Conservation (phyloP, 805 yeast species). For the Starmera amethionina region DNA sequence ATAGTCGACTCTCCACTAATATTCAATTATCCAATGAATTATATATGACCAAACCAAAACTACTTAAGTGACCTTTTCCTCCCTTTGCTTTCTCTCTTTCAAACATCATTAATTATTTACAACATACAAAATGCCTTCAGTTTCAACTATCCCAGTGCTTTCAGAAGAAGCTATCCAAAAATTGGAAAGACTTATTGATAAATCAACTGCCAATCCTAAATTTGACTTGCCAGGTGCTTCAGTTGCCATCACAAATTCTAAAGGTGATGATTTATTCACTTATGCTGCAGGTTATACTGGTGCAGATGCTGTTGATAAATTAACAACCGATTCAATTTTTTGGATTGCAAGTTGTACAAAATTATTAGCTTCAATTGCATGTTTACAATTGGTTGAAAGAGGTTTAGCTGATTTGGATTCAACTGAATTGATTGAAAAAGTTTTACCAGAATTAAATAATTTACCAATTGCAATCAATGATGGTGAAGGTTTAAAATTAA, state of each 20-base stretch:
- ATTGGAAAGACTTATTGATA: slow-evolving; percentile 1
- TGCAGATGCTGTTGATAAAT: slow-evolving; percentile 4
- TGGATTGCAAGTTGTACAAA: slow-evolving; percentile 26
- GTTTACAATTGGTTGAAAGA: slow-evolving; percentile 23
- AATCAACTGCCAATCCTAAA: slow-evolving; percentile 1
- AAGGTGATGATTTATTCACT: slow-evolving; percentile 11
- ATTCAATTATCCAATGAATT: too few relatives aligned
- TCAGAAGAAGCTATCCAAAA: background rate
- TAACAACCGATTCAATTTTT: slow-evolving; percentile 18
- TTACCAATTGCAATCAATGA: slow-evolving; percentile 15
- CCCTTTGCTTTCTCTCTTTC: too few relatives aligned
- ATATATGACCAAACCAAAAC: too few relatives aligned
- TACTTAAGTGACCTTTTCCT: too few relatives aligned
- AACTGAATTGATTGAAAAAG: slow-evolving; percentile 19
- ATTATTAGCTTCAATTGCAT: slow-evolving; percentile 19
- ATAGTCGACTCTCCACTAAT: too few relatives aligned
- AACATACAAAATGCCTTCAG: background rate
- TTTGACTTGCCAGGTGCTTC: slow-evolving; percentile 8
- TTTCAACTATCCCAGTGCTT: background rate
- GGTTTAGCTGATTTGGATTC: slow-evolving; percentile 23
- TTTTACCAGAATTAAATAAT: slow-evolving; percentile 21
- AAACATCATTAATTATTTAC: too few relatives aligned
- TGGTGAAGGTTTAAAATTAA: slow-evolving; percentile 16
- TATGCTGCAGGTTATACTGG: slow-evolving; percentile 14
- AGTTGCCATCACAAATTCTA: slow-evolving; percentile 8